Percentiles rank a stretch among this genome's conserved stretches.
These are phyloP conservation scores for Penicillium lagena DNA, from an alignment of 495 filamentous ascomycete genomes.

Conservation along the genomic window DNA sequence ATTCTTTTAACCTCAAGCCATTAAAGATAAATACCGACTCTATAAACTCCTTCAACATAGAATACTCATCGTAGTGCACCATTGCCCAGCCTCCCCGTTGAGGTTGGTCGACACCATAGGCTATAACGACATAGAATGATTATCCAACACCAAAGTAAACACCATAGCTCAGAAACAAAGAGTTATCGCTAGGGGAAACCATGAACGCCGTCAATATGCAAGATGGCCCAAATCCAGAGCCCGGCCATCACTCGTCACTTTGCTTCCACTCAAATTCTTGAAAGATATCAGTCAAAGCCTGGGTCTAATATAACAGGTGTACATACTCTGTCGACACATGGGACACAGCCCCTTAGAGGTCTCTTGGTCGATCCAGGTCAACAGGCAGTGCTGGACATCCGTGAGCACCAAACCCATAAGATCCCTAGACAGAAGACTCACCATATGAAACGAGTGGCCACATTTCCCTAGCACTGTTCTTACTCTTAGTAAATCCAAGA, in stretches of 20 bases:
- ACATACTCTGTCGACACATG: constrained; percentile 93
- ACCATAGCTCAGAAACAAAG: no score
- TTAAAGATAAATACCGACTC: no score
- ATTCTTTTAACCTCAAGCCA: no score
- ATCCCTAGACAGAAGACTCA: constrained; percentile 29
- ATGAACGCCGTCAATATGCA: constrained; percentile 1
- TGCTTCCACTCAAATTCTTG: constrained; percentile 67
- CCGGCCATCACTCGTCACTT: constrained; percentile 31
- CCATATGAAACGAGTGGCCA: constrained; percentile 97
- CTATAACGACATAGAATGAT: no score
- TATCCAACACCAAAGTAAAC: no score
- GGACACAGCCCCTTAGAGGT: constrained; percentile 90
- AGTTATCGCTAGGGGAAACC: no score
- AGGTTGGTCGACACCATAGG: no score
- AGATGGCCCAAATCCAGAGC: constrained; percentile 1
- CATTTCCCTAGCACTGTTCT: constrained; percentile 83
- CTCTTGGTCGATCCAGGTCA: constrained; percentile 93
- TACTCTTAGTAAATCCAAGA: no score
- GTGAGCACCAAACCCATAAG: constrained; percentile 1
- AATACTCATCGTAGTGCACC: no score
- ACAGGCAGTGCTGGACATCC: constrained; percentile 73
- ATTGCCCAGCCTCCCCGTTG: no score
- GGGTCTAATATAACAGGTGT: constrained; percentile 3
- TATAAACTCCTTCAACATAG: no score
- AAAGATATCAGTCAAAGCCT: constrained; percentile 12